phyloP scores from a whole-genome alignment of 2,329 filamentous ascomycete genomes.

The Cordyceps pruinosa region DNA sequence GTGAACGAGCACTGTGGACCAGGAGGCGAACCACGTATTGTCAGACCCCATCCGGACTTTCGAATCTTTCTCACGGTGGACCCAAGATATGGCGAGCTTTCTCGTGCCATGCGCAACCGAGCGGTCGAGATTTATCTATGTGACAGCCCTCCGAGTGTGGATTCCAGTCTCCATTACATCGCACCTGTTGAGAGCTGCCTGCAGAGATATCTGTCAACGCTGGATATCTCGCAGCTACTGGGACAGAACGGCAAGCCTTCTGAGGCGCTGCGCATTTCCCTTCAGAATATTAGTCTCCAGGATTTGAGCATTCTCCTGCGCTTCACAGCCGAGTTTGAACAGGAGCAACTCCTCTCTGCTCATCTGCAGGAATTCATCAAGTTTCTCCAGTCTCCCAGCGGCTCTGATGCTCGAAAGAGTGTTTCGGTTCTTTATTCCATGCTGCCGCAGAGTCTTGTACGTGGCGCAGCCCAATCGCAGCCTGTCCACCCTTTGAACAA shows the following conservation, averaged over 20 bases:
- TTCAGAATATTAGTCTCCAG: slow-evolving; percentile 41
- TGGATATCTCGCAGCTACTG: slow-evolving; percentile 24
- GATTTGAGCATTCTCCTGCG: slow-evolving; percentile 36
- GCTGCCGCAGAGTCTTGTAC: slow-evolving; percentile 20
- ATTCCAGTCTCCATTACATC: slow-evolving; percentile 32
- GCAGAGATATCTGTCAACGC: slow-evolving; percentile 38
- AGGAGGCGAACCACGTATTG: slow-evolving; percentile 71
- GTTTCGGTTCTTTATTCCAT: slow-evolving; percentile 30
- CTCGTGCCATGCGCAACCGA: slow-evolving; percentile 92
- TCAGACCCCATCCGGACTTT: slow-evolving; percentile 79
- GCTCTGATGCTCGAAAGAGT: slow-evolving; percentile 23
- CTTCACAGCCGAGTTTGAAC: slow-evolving; percentile 22
- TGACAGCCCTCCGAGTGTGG: slow-evolving; percentile 28
- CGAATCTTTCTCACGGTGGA: slow-evolving; percentile 92
- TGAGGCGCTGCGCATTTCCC: slow-evolving; percentile 27
- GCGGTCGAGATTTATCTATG: slow-evolving; percentile 82
- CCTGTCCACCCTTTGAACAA: slow-evolving; percentile 56
- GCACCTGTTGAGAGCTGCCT: slow-evolving; percentile 43
- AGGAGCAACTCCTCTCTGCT: slow-evolving; percentile 10
- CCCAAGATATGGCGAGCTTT: slow-evolving; percentile 84
- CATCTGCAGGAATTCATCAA: slow-evolving; percentile 21
- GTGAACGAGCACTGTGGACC: slow-evolving; percentile 88
- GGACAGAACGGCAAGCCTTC: slow-evolving; percentile 19
- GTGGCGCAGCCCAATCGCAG: slow-evolving; percentile 25
- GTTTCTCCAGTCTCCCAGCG: slow-evolving; percentile 28